Conservation (phyloP, 495 filamentous ascomycete genomes). For the Podospora bellae-mahoneyi region DNA sequence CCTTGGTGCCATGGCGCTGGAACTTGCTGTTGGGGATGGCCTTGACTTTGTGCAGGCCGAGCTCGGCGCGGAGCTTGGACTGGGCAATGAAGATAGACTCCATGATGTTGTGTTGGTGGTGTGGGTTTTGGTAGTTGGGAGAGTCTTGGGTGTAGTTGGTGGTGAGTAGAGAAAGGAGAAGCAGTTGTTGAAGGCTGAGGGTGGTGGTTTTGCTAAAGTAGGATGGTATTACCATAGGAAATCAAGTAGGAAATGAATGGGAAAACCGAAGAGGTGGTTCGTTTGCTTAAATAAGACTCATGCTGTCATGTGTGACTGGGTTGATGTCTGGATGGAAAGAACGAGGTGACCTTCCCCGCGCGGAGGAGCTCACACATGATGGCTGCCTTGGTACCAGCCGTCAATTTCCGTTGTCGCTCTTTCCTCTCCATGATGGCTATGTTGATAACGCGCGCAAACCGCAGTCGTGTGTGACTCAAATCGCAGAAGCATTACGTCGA, state of each 20-base stretch:
- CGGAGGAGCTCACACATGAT: neutral
- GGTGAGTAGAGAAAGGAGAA: neutral
- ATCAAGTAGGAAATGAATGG: neutral
- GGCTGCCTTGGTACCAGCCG: neutral
- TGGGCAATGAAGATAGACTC: conserved; percentile 34
- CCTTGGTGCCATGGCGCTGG: conserved; percentile 64
- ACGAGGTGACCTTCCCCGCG: neutral
- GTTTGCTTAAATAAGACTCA: neutral
- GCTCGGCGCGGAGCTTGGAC: conserved; percentile 32
- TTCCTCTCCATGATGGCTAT: neutral
- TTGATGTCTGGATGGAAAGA: neutral
- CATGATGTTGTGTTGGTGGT: conserved; percentile 25
- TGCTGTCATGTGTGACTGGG: neutral
- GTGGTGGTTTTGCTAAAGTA: neutral
- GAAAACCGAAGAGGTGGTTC: neutral
- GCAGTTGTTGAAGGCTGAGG: neutral
- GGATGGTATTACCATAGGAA: neutral
- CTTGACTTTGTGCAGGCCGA: conserved; percentile 49
- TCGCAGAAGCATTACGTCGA: neutral
- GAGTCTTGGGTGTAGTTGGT: neutral
- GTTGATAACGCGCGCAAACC: neutral
- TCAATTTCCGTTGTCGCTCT: neutral
- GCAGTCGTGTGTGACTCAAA: neutral
- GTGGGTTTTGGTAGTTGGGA: neutral
- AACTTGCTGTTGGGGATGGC: conserved; percentile 59